Evolutionary conservation across 2,329 filamentous ascomycete genomes (phyloP).

Genomic region (Coniochaeta ligniaria): DNA sequence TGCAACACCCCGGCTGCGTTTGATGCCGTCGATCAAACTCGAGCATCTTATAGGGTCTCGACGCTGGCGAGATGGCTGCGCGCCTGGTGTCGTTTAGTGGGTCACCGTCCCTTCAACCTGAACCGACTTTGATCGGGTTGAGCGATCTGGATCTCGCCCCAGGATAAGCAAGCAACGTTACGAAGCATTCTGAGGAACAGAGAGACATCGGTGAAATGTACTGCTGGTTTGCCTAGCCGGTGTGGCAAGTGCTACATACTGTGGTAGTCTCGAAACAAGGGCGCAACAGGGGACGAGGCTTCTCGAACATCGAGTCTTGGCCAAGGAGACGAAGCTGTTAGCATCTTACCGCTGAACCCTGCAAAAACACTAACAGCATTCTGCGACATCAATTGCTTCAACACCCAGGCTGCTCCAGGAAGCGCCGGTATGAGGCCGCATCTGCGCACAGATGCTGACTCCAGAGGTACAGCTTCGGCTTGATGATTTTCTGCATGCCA

Average conservation of each 20-base stretch:
- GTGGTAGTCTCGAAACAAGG: not conserved
- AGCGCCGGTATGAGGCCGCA: not conserved
- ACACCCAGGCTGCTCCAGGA: not conserved
- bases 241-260: not conserved
- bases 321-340: not conserved
- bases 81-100: not conserved
- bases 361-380: not conserved
- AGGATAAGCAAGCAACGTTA: not conserved
- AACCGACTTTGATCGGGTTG: not conserved
- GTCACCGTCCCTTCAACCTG: not conserved
- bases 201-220: not conserved
- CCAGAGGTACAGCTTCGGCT: not conserved
- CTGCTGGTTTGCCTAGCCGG: not conserved
- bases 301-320: not conserved
- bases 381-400: slow-evolving; percentile 1
- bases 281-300: not conserved
- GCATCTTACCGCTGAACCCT: not conserved
- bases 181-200: not conserved
- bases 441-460: not conserved
- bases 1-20: not conserved
- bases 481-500: slow-evolving; percentile 1
- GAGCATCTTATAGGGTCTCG: no score
- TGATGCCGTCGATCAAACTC: not conserved
- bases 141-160: not conserved
- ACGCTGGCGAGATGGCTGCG: not conserved